Base-by-base conservation (phyloP, 169 alveolate genomes). In the Plasmodium chabaudi region DNA sequence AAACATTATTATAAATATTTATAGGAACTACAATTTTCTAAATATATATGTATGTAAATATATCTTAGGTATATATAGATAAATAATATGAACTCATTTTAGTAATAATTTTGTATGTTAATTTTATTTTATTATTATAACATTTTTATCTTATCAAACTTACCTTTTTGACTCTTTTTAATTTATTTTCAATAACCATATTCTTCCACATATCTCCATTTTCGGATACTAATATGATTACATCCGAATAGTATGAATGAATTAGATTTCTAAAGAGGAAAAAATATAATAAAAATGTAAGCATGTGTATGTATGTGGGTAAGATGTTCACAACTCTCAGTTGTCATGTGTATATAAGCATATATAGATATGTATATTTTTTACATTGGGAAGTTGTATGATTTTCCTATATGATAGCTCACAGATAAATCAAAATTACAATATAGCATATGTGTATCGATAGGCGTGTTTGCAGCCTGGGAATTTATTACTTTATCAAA, bases 91-190 rank as follows among this genome's bases (percentile, higher is more conserved):
- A 51, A 5, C 17, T 12, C 59, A 51, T 13, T 15, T 12, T 51
- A 5, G n/a, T 51, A 51, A 51, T 12, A 15, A 51, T 12, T 51
- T 12, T 51, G 59, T 13, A 10, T 12, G 10, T 6, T 13, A 12
- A 13, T 51, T 51, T 15, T n/a, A 10, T 49, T 49, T n/a, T 15
- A 51, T 51, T 13, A 13, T 51, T 15, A 51, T 15, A 51, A 12
- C 7, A 15, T 17, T 25, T 13, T 61, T 19, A 19, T 61, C 17
- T 61, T 61, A 23, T 23, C 19, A 15, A 21, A 17, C 12, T 57
- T 84, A 84, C 91, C 67, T 84, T 84, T 63, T 70, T 84, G 25
- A 84, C 69, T 65, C 42, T 84, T 64, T 70, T 84, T 10, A 84
- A 9, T 84, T 84, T 84, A 46, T 84, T 59, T 19, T 70, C 75